phyloP scores from a whole-genome alignment of 164 flowering plant genomes.

The Dillenia suffruticosa region DNA sequence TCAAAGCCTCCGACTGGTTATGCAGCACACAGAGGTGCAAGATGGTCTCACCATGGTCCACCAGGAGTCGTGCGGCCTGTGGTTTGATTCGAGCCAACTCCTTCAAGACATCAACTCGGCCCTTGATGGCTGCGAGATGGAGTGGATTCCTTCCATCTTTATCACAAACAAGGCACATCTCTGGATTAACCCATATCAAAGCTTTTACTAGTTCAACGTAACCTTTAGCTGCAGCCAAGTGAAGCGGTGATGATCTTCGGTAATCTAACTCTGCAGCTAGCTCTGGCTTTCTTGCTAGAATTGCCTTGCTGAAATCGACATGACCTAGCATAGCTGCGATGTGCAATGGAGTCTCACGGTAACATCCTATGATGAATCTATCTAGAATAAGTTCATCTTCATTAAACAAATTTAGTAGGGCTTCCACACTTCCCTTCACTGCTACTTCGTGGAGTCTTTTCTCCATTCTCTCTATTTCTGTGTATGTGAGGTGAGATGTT shows the following conservation, averaged over 20 bases:
- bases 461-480: constrained; percentile 11
- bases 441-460: constrained; percentile 27
- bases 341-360: constrained; percentile 23
- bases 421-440: constrained; percentile 8
- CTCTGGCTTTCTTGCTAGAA: constrained; percentile 11
- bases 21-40: constrained; percentile 12
- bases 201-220: constrained; percentile 10
- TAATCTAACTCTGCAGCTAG: constrained; percentile 19
- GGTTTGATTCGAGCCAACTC: constrained; percentile 16
- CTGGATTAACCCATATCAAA: constrained; percentile 1
- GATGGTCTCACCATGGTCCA: constrained; percentile 3
- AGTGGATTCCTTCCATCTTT: constrained; percentile 23
- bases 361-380: constrained; percentile 1
- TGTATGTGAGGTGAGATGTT: not conserved
- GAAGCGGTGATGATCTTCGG: constrained; percentile 17
- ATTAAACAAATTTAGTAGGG: constrained; percentile 15
- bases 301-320: not conserved
- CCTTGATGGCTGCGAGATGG: constrained; percentile 27
- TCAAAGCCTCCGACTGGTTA: constrained; percentile 10
- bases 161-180: constrained; percentile 11
- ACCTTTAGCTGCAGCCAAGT: constrained; percentile 27
- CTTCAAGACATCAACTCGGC: constrained; percentile 14
- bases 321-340: constrained; percentile 23
- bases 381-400: constrained; percentile 19
- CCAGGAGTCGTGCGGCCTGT: not conserved